Percentiles rank a stretch among this genome's conserved stretches.
These are phyloP conservation scores for Cladobotryum mycophilum DNA, from an alignment of 2,329 filamentous ascomycete species.

Conservation along the genomic window DNA sequence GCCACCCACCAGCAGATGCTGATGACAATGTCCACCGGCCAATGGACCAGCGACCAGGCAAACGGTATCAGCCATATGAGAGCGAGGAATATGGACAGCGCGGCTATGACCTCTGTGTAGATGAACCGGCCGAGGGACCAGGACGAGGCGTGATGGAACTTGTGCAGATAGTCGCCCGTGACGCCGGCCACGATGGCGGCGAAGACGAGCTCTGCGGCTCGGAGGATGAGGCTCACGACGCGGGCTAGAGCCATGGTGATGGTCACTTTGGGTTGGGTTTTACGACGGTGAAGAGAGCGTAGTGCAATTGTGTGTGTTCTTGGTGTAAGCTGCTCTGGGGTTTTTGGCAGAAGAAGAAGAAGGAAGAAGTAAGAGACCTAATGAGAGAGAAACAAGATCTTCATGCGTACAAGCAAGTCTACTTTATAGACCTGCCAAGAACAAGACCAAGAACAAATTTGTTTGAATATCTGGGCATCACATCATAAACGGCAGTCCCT, in stretches of 20 bases:
- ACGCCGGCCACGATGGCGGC: slow-evolving; percentile 67
- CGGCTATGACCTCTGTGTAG: slow-evolving; percentile 67
- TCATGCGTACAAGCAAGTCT: too few relatives aligned
- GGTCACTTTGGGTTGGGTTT: not conserved
- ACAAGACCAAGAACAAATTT: too few relatives aligned
- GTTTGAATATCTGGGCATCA: too few relatives aligned
- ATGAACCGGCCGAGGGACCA: slow-evolving; percentile 61
- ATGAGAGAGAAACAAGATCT: too few relatives aligned
- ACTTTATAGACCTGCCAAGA: too few relatives aligned
- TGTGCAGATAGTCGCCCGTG: slow-evolving; percentile 59
- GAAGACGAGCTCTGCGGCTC: slow-evolving; percentile 54
- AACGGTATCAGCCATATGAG: slow-evolving; percentile 70
- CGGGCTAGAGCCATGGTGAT: slow-evolving; percentile 33
- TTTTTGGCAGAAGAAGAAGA: too few relatives aligned
- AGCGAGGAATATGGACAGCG: slow-evolving; percentile 60
- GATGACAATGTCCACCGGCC: slow-evolving; percentile 64
- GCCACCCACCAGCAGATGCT: slow-evolving; percentile 64
- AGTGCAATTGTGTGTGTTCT: too few relatives aligned
- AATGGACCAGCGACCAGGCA: slow-evolving; percentile 59
- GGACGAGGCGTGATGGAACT: slow-evolving; percentile 36
- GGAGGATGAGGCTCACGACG: slow-evolving; percentile 33
- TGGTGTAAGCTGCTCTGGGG: too few relatives aligned
- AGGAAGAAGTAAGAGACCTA: too few relatives aligned
- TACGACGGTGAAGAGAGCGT: too few relatives aligned
- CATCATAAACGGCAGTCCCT: too few relatives aligned